Evolutionary conservation across 2,329 filamentous ascomycete genomes (phyloP), one percentile per base, ranked within the genome.

Genomic region (Pseudofabraea citricarpa): DNA sequence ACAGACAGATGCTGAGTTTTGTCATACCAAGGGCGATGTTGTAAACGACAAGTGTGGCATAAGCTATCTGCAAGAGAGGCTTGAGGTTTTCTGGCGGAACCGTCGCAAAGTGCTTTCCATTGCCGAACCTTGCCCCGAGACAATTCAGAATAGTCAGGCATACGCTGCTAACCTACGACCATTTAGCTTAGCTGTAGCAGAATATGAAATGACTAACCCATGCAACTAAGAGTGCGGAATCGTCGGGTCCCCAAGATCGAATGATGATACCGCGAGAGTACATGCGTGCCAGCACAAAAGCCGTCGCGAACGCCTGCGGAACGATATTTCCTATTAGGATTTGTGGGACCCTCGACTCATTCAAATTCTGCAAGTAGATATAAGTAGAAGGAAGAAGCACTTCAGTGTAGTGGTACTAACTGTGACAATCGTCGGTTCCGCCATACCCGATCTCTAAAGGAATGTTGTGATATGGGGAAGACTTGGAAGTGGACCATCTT

Each of bases 1-100:
- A 41, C 9, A 41, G 10, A 21, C 26, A 27, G 8, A 41, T 32
- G 16, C 24, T 31, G 6, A 41, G 31, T 21, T 41, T 41, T 13
- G 29, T 41, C 4, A 33, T 19, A 6, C 16, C 18, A 6, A 41
- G 38, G 15, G 38, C 15, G 16, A 20, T 31, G 8, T 31, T 27
- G 22, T 41, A 41, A 13, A 41, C 19, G 18, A 41, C 15, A 12
- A 36, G 15, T 16, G 32, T 36, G n/a, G 13, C 32, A 12, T 36
- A 36, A 18, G 32, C 32, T 16, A 36, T 36, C 32, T 18, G 32
- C 4, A 36, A 18, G 16, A 36, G 20, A 16, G 32, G 32, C 12
- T 18, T n/a, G 6, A 6, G n/a, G 20, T 36, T 36, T 20, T n/a
- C 12, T 18, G 15, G 10, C 20, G 32, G 32, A 12, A 36, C 32